Conservation (phyloP, 139 green algal species). For the Chlorella sp. region DNA sequence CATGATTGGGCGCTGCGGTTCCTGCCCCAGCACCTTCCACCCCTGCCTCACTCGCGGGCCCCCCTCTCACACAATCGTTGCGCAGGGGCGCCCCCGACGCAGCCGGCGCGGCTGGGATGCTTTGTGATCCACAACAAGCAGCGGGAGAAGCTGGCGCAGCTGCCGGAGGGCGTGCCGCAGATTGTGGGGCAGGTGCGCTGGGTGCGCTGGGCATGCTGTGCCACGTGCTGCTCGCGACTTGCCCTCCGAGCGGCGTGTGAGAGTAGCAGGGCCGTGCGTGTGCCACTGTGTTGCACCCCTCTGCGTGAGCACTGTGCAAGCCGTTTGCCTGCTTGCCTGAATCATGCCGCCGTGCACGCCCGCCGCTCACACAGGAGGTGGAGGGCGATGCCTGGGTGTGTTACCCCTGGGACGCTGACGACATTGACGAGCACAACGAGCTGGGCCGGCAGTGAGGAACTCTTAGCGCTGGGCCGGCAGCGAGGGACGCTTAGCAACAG, state of each 20-base stretch:
- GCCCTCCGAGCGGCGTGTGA: neutral
- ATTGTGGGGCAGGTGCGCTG: constrained; percentile 28
- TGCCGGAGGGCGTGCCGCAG: constrained; percentile 17
- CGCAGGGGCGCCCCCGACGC: no score
- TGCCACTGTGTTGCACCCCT: no score
- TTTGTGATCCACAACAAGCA: constrained; percentile 34
- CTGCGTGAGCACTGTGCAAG: no score
- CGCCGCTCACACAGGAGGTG: neutral
- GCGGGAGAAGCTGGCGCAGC: neutral
- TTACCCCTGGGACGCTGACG: constrained; percentile 18
- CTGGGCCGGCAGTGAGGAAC: neutral
- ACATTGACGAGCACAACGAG: constrained; percentile 27
- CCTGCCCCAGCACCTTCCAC: no score
- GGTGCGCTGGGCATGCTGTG: neutral
- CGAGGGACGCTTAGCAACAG: no score
- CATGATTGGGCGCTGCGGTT: no score
- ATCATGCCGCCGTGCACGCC: no score
- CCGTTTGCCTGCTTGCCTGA: no score
- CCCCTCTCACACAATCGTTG: no score
- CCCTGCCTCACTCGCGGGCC: no score
- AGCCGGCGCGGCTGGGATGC: neutral
- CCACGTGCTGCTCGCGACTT: neutral
- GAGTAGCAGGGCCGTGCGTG: no score
- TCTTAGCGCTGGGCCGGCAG: neutral
- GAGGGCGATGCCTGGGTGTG: neutral